A percentile compares a stretch with the other conserved stretches of the same genome.
These are phyloP conservation scores for Epithemia pelagica DNA, from an alignment of 108 stramenopile genomes.

Conservation along the genomic window DNA sequence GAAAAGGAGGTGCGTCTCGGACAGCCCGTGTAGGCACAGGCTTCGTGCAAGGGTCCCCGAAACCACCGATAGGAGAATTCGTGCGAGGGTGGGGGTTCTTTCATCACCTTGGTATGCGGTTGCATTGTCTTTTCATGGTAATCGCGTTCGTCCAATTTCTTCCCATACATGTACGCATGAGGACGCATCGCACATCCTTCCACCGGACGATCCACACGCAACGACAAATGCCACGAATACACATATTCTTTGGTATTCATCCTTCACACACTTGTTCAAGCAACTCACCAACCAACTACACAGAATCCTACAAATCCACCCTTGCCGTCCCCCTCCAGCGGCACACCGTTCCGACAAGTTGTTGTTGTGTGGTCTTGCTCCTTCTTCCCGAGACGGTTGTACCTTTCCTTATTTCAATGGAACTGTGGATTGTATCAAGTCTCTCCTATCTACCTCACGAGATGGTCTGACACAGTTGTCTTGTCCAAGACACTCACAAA, in stretches of 20 bases:
- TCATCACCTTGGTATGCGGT: constrained; percentile 68
- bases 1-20: constrained; percentile 79
- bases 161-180: constrained; percentile 89
- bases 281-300: no score
- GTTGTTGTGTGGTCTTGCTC: no score
- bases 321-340: no score
- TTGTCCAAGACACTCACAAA: no score
- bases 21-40: constrained; percentile 77
- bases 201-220: constrained; percentile 84
- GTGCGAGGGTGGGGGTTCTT: constrained; percentile 76
- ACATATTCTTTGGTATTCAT: constrained; percentile 46
- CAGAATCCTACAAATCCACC: no score
- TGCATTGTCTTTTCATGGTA: constrained; percentile 33
- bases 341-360: no score
- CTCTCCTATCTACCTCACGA: no score
- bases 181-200: constrained; percentile 82
- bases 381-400: no score
- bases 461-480: no score
- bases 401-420: no score
- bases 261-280: no score
- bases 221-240: constrained; percentile 83
- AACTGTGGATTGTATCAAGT: no score
- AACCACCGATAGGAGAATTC: constrained; percentile 86
- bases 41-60: constrained; percentile 61
- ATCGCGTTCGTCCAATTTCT: constrained; percentile 80